Percentiles rank a stretch among this genome's conserved stretches.
phyloP scores from a whole-genome alignment of 306 rosid species.

The Sophora flavescens region DNA sequence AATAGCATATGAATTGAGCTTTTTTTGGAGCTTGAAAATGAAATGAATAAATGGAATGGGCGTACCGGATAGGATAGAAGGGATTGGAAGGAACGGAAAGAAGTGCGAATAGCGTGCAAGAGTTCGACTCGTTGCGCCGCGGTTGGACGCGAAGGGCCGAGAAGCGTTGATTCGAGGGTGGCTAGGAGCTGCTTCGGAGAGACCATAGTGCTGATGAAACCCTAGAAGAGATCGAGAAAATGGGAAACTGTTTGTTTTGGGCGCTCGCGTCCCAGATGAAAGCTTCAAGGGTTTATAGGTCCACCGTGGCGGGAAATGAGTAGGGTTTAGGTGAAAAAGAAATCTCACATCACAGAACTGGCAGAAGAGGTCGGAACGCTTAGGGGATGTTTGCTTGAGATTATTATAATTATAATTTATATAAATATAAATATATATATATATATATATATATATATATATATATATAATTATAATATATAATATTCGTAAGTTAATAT shows the following conservation, averaged over 20 bases:
- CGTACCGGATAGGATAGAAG: constrained; percentile 79
- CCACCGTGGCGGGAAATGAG: not conserved
- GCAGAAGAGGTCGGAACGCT: no score
- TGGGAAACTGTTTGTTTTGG: not conserved
- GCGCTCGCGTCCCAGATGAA: not conserved
- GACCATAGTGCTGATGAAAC: constrained; percentile 56
- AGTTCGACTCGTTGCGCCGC: constrained; percentile 80
- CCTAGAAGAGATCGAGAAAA: not conserved
- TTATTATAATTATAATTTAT: no score
- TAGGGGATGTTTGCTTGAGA: no score
- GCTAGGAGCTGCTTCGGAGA: constrained; percentile 82
- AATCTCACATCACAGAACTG: no score
- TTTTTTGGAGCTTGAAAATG: not conserved
- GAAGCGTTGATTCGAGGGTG: constrained; percentile 74
- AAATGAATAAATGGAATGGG: not conserved
- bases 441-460: no score
- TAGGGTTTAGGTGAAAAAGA: not conserved
- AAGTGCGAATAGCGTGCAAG: constrained; percentile 80
- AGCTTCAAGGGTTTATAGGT: not conserved
- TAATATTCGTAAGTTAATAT: no score
- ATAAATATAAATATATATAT: no score
- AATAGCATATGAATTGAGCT: not conserved
- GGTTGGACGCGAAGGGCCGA: constrained; percentile 76
- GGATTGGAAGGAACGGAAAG: constrained; percentile 65
- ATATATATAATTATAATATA: no score